Percentiles rank a stretch among this genome's conserved stretches.
Conservation (phyloP, 2,329 filamentous ascomycete genomes). For the Reticulascus tulasneorum region DNA sequence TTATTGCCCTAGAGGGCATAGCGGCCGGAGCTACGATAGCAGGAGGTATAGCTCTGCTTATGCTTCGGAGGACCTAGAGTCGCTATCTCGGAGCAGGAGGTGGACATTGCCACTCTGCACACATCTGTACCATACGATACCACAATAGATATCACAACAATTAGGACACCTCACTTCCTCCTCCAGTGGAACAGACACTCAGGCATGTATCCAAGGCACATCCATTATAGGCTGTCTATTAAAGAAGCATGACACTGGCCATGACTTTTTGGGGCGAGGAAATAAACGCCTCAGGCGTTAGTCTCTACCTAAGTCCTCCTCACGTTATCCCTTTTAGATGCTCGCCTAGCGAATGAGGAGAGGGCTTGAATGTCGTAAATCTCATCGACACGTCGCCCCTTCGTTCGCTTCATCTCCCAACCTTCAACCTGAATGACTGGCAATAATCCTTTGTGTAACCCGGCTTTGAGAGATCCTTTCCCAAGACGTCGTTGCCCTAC, state of each 20-base stretch:
- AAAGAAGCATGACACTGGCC: too few relatives aligned
- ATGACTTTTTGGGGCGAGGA: conserved; percentile 5
- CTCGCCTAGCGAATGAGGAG: conserved; percentile 5
- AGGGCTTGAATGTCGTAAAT: conserved; percentile 3
- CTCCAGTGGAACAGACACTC: too few relatives aligned
- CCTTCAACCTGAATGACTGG: too few relatives aligned
- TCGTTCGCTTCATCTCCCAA: too few relatives aligned
- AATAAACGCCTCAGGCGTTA: too few relatives aligned
- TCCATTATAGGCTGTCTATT: conserved; percentile 11
- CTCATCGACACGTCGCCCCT: conserved; percentile 5
- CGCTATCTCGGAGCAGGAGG: too few relatives aligned
- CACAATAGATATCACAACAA: conserved; percentile 9
- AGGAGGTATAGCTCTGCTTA: conserved; percentile 47
- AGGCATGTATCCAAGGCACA: neutral
- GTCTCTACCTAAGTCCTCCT: too few relatives aligned
- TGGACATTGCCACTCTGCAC: conserved; percentile 8
- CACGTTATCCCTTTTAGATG: conserved; percentile 10
- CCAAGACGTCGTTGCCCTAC: too few relatives aligned
- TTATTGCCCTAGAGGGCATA: conserved; percentile 65
- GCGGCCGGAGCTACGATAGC: conserved; percentile 61
- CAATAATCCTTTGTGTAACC: too few relatives aligned
- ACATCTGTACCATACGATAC: conserved; percentile 14
- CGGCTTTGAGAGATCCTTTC: too few relatives aligned
- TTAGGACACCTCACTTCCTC: conserved; percentile 1
- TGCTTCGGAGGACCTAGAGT: conserved; percentile 33